Evolutionary conservation across 2,329 filamentous ascomycete species (phyloP), one percentile per base, ranked within the genome.

Genomic region (Phaeosphaeriaceae sp.): DNA sequence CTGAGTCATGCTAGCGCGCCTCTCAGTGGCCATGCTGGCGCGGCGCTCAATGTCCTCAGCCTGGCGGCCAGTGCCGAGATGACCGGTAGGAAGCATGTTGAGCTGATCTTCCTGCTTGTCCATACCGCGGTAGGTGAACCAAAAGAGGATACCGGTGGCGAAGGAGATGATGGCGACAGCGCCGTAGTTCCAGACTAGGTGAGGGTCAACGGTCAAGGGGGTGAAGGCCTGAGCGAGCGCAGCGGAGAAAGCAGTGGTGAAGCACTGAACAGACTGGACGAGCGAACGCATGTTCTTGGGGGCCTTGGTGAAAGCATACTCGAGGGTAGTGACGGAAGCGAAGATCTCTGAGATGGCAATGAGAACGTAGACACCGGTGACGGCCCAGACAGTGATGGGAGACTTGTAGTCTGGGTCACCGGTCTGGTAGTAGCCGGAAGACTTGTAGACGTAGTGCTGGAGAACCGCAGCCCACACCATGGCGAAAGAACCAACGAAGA

Each of bases 271-370:
- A 40, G 73, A 68, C 53, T 73, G 68, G n/a, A 79, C 76, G 22
- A 79, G 63, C 31, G 73, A 76, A 27, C 75, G 69, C 88, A 91
- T 90, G 72, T 82, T 86, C 44, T 84, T 84, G 1, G 89, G 89
- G 0, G 89, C 89, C 76, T 91, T 91, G 69, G 88, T 90, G 77
- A 88, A 91, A 19, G 88, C 89, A 65, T 91, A 91, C 73, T 92
- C 89, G 11, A 90, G 83, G 60, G 86, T 86, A 1, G 89, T 90
- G 60, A 91, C 87, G 11, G 86, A 88, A 48, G 86, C 85, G 68
- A 89, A 85, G 56, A 89, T 87, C 72, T 89, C 86, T 0, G 85
- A 81, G 15, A 86, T 75, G 20, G 83, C 86, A 25, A 87, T 85
- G 48, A 88, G 80, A 5, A 81, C 73, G 65, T 85, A 84, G 33